Evolutionary conservation across 1,139 yeast species (phyloP).

Genomic region (Geotrichum histeridarum): DNA sequence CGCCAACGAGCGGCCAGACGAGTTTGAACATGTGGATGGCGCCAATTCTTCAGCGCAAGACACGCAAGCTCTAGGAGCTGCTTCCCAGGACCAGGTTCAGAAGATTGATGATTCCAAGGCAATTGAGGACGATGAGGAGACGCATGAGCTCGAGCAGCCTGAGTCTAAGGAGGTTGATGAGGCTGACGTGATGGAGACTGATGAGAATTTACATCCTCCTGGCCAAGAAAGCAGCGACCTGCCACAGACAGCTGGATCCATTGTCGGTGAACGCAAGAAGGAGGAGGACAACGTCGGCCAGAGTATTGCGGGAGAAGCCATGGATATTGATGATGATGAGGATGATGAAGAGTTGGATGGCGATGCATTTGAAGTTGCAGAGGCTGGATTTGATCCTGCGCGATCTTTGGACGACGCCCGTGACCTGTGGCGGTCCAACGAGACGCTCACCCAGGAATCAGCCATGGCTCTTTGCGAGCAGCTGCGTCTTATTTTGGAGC

Average conservation of each 20-base stretch:
- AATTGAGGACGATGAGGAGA: constrained; percentile 50
- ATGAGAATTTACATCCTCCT: constrained; percentile 23
- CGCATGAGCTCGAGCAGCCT: constrained; percentile 33
- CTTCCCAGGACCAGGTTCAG: constrained; percentile 74
- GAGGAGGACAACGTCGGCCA: constrained; percentile 20
- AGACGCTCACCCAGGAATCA: constrained; percentile 75
- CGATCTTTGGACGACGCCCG: constrained; percentile 62
- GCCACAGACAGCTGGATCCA: constrained; percentile 22
- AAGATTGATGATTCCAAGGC: constrained; percentile 78
- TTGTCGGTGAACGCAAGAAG: constrained; percentile 25
- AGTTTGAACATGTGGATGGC: constrained; percentile 87
- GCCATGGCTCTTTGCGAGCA: constrained; percentile 90
- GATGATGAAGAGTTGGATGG: constrained; percentile 26
- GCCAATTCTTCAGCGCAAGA: constrained; percentile 62
- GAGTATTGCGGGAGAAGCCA: constrained; percentile 25
- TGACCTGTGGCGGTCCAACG: constrained; percentile 76
- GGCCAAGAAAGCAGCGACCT: constrained; percentile 20
- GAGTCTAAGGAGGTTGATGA: constrained; percentile 20
- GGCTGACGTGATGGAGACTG: constrained; percentile 24
- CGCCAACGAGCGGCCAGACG: constrained; percentile 68
- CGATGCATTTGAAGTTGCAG: constrained; percentile 37
- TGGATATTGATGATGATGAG: constrained; percentile 30
- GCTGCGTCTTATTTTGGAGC: constrained; percentile 84
- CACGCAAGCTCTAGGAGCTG: constrained; percentile 91
- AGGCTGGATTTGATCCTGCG: constrained; percentile 44